Percentiles rank a stretch among this genome's conserved stretches.
phyloP scores from a whole-genome alignment of 192 early-diverging fungal species.

The Diversispora epigaea region DNA sequence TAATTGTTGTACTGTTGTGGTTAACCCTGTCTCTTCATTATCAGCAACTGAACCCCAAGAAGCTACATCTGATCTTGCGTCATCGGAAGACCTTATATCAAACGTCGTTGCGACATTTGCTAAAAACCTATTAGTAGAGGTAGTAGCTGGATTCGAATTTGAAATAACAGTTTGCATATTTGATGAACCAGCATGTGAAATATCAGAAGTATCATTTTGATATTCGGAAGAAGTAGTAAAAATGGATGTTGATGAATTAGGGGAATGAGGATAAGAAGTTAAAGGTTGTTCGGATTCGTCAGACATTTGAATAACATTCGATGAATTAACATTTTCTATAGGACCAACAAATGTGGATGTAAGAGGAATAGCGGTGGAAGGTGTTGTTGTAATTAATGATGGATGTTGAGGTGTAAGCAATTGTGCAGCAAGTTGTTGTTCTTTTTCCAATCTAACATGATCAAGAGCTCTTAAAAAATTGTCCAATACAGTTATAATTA shows the following conservation, averaged over 20 bases:
- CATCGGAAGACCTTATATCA: slow-evolving; percentile 23
- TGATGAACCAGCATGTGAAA: slow-evolving; percentile 31
- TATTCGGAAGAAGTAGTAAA: slow-evolving; percentile 12
- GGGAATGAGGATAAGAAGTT: slow-evolving; percentile 14
- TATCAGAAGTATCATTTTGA: slow-evolving; percentile 31
- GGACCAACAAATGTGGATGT: slow-evolving; percentile 30
- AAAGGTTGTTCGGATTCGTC: slow-evolving; percentile 15
- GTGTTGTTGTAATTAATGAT: slow-evolving; percentile 26
- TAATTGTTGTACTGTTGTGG: slow-evolving; percentile 6
- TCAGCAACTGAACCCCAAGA: slow-evolving; percentile 34
- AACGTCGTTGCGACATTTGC: slow-evolving; percentile 27
- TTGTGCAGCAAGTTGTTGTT: slow-evolving; percentile 40
- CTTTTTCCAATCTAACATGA: slow-evolving; percentile 53
- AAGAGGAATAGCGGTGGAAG: slow-evolving; percentile 31
- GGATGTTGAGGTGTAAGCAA: slow-evolving; percentile 34
- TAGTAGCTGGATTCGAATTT: slow-evolving; percentile 24
- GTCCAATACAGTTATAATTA: slow-evolving; percentile 79
- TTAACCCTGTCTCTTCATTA: slow-evolving; percentile 22
- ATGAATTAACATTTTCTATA: slow-evolving; percentile 31
- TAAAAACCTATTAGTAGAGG: slow-evolving; percentile 29
- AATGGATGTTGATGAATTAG: slow-evolving; percentile 31
- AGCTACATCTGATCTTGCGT: slow-evolving; percentile 32
- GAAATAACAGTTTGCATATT: slow-evolving; percentile 24
- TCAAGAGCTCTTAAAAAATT: slow-evolving; percentile 57
- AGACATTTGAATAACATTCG: slow-evolving; percentile 28